A percentile compares a stretch with the other conserved stretches of the same genome.
Conservation (phyloP, 1,284 basidiomycete genomes). For the Apiotrichum sp. region DNA sequence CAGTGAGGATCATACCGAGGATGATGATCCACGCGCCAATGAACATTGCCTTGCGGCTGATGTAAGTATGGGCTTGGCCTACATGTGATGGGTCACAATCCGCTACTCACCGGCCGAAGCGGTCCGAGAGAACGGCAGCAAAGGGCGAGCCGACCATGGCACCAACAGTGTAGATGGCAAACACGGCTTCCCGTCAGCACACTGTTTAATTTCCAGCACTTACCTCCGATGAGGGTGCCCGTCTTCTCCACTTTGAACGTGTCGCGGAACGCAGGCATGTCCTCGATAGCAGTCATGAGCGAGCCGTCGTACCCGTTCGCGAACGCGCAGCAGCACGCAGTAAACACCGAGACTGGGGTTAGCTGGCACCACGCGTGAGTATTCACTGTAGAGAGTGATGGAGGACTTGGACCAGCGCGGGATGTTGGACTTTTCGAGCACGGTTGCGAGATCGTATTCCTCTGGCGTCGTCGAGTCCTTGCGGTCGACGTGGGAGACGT, state of each 20-base stretch:
- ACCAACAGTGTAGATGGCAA: constrained; percentile 30
- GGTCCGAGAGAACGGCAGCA: constrained; percentile 37
- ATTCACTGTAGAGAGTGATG: too few species aligned
- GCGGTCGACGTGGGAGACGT: too few species aligned
- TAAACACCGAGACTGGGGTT: constrained; percentile 23
- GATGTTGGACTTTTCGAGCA: too few species aligned
- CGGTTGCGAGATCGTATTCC: too few species aligned
- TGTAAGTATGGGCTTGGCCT: too few species aligned
- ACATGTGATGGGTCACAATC: constrained; percentile 1
- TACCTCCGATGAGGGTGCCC: constrained; percentile 21
- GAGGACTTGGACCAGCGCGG: too few species aligned
- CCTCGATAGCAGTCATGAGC: constrained; percentile 14
- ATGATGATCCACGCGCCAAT: constrained; percentile 49
- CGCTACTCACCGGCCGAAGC: constrained; percentile 42
- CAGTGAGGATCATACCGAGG: constrained; percentile 39
- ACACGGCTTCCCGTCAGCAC: too few species aligned
- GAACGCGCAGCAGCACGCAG: constrained; percentile 30
- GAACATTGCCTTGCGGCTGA: constrained; percentile 54
- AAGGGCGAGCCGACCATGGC: constrained; percentile 18
- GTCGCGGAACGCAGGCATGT: constrained; percentile 28
- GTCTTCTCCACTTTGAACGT: constrained; percentile 22
- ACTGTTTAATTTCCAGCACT: too few species aligned
- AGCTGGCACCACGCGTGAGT: background rate
- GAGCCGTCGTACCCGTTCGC: constrained; percentile 34
- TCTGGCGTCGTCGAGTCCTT: too few species aligned